Percentiles rank a stretch among this genome's conserved stretches.
These are phyloP conservation scores for Aureoboletus auriporus DNA, from an alignment of 768 basidiomycete genomes.

Conservation along the genomic window DNA sequence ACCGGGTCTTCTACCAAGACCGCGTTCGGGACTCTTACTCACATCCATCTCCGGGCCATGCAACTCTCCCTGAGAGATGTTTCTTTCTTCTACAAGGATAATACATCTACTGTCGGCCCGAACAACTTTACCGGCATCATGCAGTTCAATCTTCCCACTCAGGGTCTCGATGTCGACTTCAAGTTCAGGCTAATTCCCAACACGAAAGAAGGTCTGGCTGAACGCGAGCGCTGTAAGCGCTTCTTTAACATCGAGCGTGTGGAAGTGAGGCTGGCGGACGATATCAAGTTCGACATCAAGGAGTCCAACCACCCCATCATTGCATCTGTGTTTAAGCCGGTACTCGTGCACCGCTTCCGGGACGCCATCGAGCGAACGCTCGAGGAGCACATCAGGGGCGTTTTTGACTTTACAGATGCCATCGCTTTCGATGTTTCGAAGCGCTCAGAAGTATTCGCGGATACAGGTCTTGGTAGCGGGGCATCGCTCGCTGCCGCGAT, in stretches of 20 bases:
- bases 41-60: constrained; percentile 60
- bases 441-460: constrained; percentile 60
- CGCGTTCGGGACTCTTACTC: constrained; percentile 59
- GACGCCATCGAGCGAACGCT: constrained; percentile 59
- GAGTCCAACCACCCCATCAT: constrained; percentile 64
- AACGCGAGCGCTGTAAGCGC: constrained; percentile 42
- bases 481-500: constrained; percentile 52
- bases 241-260: constrained; percentile 60
- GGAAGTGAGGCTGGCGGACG: constrained; percentile 51
- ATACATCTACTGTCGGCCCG: constrained; percentile 48
- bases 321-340: constrained; percentile 57
- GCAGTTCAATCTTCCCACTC: constrained; percentile 56
- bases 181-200: constrained; percentile 61
- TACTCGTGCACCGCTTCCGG: constrained; percentile 53
- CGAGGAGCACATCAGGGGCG: constrained; percentile 47
- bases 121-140: constrained; percentile 59
- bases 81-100: constrained; percentile 73
- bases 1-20: constrained; percentile 37
- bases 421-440: constrained; percentile 56
- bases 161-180: constrained; percentile 67
- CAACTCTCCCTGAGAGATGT: constrained; percentile 61
- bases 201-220: constrained; percentile 35
- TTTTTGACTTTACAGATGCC: constrained; percentile 51
- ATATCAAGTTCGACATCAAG: constrained; percentile 50
- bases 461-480: constrained; percentile 52